Conservation (phyloP, 495 filamentous ascomycete genomes). For the Hypoxylon trugodes region DNA sequence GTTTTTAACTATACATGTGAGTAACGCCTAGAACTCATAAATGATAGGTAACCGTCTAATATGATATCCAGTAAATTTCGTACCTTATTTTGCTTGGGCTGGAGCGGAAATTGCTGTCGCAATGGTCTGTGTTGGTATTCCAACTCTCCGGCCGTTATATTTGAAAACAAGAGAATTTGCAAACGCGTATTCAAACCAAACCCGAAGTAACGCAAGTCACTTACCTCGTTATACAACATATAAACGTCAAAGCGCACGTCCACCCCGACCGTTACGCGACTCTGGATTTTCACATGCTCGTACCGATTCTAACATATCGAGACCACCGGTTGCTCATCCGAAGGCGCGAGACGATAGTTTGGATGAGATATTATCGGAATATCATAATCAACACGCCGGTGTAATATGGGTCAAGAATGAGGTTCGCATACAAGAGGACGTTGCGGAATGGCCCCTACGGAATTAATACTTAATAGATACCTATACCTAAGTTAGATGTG, state of each 20-base stretch:
- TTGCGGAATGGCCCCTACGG: constrained; percentile 41
- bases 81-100: constrained; percentile 51
- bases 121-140: constrained; percentile 52
- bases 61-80: constrained; percentile 46
- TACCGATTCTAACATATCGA: constrained; percentile 14
- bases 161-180: constrained; percentile 40
- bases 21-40: neutral
- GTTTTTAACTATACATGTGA: constrained; percentile 50
- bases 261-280: constrained; percentile 9
- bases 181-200: constrained; percentile 28
- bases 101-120: constrained; percentile 52
- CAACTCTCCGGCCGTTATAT: constrained; percentile 50
- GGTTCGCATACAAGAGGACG: constrained; percentile 35
- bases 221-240: constrained; percentile 45
- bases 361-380: constrained; percentile 47
- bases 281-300: constrained; percentile 19
- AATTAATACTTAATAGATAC: constrained; percentile 4
- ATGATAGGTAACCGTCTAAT: neutral
- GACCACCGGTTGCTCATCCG: constrained; percentile 23
- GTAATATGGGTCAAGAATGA: constrained; percentile 47
- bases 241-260: constrained; percentile 23
- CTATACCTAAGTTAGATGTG: constrained; percentile 6
- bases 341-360: constrained; percentile 40
- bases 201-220: constrained; percentile 28
- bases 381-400: constrained; percentile 33